A percentile compares a stretch with the other conserved stretches of the same genome.
phyloP scores from a whole-genome alignment of 2,329 filamentous ascomycete genomes.

The Grosmannia penicillata region DNA sequence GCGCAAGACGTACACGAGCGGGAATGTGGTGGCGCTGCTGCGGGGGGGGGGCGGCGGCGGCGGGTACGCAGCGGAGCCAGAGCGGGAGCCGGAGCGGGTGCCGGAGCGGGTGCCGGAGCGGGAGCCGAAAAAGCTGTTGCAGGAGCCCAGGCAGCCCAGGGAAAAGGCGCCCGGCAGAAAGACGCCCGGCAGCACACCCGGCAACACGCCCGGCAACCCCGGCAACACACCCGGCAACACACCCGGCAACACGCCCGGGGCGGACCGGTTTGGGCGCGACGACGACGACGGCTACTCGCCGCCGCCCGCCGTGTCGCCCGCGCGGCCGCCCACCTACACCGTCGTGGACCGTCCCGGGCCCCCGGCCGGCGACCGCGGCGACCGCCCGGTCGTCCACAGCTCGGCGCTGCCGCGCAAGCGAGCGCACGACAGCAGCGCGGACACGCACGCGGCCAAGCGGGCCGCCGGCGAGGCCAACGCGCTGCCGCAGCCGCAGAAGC shows the following conservation, averaged over 20 bases:
- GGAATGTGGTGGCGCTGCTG: slow-evolving; percentile 36
- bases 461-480: slow-evolving; percentile 2
- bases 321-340: slow-evolving; percentile 8
- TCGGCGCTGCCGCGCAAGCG: too few species aligned
- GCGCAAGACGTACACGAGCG: slow-evolving; percentile 64
- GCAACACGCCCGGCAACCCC: not conserved
- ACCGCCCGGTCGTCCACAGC: too few species aligned
- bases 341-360: slow-evolving; percentile 6
- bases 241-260: not conserved
- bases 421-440: slow-evolving; percentile 2
- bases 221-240: not conserved
- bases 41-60: slow-evolving; percentile 14
- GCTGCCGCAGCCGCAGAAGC: slow-evolving; percentile 9
- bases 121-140: not conserved
- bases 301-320: slow-evolving; percentile 5
- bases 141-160: not conserved
- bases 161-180: not conserved
- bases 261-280: not conserved
- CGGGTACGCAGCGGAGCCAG: not conserved
- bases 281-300: slow-evolving; percentile 8
- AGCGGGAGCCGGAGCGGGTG: not conserved
- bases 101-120: not conserved
- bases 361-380: slow-evolving; percentile 1
- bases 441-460: slow-evolving; percentile 9
- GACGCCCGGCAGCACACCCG: not conserved